A percentile compares a stretch with the other conserved stretches of the same genome.
Conservation (phyloP, 2,329 filamentous ascomycete species). For the Clarireedia homoeocarpa region DNA sequence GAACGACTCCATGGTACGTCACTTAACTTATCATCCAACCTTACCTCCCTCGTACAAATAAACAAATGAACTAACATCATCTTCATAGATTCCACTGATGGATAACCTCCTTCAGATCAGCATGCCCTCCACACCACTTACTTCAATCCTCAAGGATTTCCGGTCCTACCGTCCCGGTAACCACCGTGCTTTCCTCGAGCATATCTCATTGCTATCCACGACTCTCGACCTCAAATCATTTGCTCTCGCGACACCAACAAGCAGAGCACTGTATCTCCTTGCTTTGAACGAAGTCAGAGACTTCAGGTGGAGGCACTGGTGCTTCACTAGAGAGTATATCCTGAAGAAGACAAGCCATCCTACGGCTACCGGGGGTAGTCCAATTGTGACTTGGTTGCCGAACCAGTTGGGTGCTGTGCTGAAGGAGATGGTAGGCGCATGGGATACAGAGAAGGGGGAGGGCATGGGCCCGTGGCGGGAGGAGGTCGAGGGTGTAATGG, state of each 20-base stretch:
- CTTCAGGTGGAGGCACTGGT: constrained; percentile 81
- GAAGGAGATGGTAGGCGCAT: constrained; percentile 57
- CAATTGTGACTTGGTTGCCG: constrained; percentile 77
- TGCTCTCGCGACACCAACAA: constrained; percentile 46
- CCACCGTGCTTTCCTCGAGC: constrained; percentile 76
- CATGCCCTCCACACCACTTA: constrained; percentile 86
- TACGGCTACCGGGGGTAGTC: constrained; percentile 71
- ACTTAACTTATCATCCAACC: background rate
- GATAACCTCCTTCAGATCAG: constrained; percentile 80
- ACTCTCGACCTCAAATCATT: constrained; percentile 50
- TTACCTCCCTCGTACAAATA: background rate
- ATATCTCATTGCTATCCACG: constrained; percentile 48
- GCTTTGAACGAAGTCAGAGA: constrained; percentile 69
- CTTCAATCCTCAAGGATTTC: constrained; percentile 82
- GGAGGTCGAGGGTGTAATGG: constrained; percentile 64
- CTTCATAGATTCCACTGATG: constrained; percentile 62
- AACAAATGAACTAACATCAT: background rate
- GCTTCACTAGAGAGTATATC: constrained; percentile 78
- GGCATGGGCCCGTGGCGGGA: constrained; percentile 33
- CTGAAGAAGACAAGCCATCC: constrained; percentile 70
- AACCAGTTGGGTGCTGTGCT: constrained; percentile 74
- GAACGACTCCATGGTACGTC: constrained; percentile 75
- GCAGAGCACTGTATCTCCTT: constrained; percentile 53
- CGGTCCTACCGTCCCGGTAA: constrained; percentile 81
- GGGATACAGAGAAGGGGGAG: constrained; percentile 27